phyloP scores from a whole-genome alignment of 139 green algal species.

The Picochlorum sp. region DNA sequence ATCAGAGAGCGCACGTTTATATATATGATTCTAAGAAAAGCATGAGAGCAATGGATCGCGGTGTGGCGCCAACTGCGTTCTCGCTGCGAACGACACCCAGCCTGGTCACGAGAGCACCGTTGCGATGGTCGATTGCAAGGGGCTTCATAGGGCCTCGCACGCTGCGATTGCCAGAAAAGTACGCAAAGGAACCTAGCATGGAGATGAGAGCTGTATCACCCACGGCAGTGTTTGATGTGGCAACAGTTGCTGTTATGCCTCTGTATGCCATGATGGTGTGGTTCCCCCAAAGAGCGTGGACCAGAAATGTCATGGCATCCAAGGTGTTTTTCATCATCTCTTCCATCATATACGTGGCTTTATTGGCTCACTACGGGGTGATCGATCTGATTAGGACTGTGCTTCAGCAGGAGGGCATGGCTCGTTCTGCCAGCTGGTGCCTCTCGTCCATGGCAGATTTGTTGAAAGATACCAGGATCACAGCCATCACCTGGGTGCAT shows the following conservation, averaged over 20 bases:
- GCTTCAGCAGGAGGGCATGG: background rate
- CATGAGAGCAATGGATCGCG: no score
- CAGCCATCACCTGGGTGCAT: slow-evolving; percentile 64
- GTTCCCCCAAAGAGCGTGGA: slow-evolving; percentile 19
- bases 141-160: no score
- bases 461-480: slow-evolving; percentile 29
- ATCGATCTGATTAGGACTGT: slow-evolving; percentile 14
- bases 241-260: slow-evolving; percentile 55
- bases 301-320: slow-evolving; percentile 5
- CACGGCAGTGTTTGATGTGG: slow-evolving; percentile 36
- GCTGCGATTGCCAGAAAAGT: no score
- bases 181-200: no score
- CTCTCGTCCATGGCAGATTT: slow-evolving; percentile 32
- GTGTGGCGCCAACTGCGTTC: no score
- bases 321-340: slow-evolving; percentile 9
- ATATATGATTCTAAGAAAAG: no score
- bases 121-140: no score
- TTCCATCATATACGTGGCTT: slow-evolving; percentile 18
- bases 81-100: no score
- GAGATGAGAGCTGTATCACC: slow-evolving; percentile 2
- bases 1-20: no score
- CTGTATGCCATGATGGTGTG: slow-evolving; percentile 53
- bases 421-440: slow-evolving; percentile 7
- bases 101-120: no score
- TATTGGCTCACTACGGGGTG: slow-evolving; percentile 6